Evolutionary conservation across 164 flowering plant species (phyloP), one percentile per base, ranked within the genome.

Genomic region (Dillenia turbinata): DNA sequence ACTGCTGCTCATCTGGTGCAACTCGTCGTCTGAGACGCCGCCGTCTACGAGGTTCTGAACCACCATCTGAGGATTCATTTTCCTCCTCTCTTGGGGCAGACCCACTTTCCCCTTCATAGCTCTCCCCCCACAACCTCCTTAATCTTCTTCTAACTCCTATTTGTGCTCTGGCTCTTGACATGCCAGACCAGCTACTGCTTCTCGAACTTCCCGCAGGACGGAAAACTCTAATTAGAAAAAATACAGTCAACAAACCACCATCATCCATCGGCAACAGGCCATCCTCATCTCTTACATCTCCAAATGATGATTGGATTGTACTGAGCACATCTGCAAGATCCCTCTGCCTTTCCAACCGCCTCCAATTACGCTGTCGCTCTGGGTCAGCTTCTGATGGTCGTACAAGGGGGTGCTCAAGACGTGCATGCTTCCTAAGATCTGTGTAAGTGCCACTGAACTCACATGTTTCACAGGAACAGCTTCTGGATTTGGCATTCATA

Each of bases 381-480:
- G 89, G 97, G 53, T 89, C 95, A 17, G 80, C 88, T 60, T 80
- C 91, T 1, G 85, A 75, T 24, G 98, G 98, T 40, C 95, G 76
- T 5, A 71, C 90, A 57, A 63, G 68, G 0, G 98, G 97, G 64
- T 94, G 98, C 61, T 73, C 85, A 8, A 48, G 47, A 75, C 95
- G 80, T n/a, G 97, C 98, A 71, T 94, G 98, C 75, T 78, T 85
- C 66, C 96, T 75, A 17, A 94, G 83, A 55, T 94, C 96, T 12
- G 77, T 51, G 67, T 94, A 94, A 8, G 75, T 77, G 6, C 98
- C 98, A 65, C 52, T 72, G 60, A 81, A 94, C 5, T 73, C 72
- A 53, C 98, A 94, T 0, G 84, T 78, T 66, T 94, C 97, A 52
- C 84, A 72, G 0, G 98, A 79, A 68, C 98, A 94, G 49, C 85